Percentiles rank a stretch among this genome's conserved stretches.
Conservation (phyloP, 192 early-diverging fungal species). For the Gonapodya prolifera region DNA sequence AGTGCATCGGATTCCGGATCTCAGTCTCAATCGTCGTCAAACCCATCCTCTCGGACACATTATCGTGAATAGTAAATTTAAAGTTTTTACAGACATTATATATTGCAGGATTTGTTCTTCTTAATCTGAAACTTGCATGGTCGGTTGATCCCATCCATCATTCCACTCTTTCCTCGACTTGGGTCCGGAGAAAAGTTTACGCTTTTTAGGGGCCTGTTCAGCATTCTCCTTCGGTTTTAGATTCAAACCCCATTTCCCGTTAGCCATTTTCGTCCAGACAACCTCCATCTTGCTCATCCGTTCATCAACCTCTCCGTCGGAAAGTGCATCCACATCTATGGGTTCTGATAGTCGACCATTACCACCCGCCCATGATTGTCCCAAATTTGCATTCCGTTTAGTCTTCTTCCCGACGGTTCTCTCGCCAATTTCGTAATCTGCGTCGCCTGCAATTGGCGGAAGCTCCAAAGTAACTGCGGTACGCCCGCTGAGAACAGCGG, state of each 20-base stretch:
- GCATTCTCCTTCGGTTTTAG: background rate
- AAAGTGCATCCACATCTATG: background rate
- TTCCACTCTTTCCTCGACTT: background rate
- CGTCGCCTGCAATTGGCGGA: background rate
- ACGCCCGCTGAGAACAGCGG: background rate
- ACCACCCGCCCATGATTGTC: background rate
- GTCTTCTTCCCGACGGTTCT: background rate
- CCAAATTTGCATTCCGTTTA: background rate
- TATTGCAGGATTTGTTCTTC: too few species aligned
- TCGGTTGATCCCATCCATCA: background rate
- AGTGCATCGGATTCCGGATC: too few species aligned
- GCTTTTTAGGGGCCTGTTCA: background rate
- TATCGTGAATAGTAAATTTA: too few species aligned
- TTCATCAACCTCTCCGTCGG: background rate
- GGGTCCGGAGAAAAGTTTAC: background rate
- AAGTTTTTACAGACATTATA: too few species aligned
- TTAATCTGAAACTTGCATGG: background rate
- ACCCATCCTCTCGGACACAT: too few species aligned
- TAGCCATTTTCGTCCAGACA: background rate
- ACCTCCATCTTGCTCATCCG: background rate
- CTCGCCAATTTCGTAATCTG: background rate
- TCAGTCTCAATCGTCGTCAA: too few species aligned
- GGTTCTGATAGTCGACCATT: background rate
- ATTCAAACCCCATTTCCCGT: background rate
- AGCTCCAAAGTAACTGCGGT: background rate